Conservation (phyloP, 768 basidiomycete species). For the Pleurotus citrinopileatus region DNA sequence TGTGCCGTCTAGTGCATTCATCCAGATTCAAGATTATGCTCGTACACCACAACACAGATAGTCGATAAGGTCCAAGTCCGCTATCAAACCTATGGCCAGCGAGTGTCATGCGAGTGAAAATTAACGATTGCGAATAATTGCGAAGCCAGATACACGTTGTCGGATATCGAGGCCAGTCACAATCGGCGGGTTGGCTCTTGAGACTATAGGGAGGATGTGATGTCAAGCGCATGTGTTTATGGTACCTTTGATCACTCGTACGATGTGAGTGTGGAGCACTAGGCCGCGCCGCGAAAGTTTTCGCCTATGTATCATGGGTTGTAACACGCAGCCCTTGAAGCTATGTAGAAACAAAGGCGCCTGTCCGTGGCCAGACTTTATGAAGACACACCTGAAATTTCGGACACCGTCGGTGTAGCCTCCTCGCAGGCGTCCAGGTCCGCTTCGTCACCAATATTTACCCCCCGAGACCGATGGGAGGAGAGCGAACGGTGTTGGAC, state of each 20-base stretch:
- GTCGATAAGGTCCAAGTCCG: too few species aligned
- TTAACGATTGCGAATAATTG: slow-evolving; percentile 3
- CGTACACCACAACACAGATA: too few species aligned
- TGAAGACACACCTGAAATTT: not conserved
- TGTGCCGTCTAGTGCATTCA: too few species aligned
- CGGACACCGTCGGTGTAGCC: not conserved
- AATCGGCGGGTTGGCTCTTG: not conserved
- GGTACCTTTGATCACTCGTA: not conserved
- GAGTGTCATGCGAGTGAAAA: not conserved
- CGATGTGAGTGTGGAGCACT: not conserved
- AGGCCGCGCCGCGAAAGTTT: slow-evolving; percentile 5
- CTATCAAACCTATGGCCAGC: not conserved
- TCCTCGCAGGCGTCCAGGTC: too few species aligned
- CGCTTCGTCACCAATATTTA: too few species aligned
- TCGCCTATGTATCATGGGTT: too few species aligned
- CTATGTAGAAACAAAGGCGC: not conserved
- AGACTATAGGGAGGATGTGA: not conserved
- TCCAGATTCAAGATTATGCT: too few species aligned
- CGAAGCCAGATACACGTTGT: not conserved
- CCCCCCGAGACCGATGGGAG: too few species aligned
- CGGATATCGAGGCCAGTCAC: not conserved
- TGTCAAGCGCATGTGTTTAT: slow-evolving; percentile 8
- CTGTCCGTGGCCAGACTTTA: not conserved
- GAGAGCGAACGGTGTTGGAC: too few species aligned
- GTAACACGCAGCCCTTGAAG: not conserved